Percentiles rank a stretch among this genome's conserved stretches.
phyloP scores from a whole-genome alignment of 2,329 filamentous ascomycete genomes.

The Boeremia lycopersici region DNA sequence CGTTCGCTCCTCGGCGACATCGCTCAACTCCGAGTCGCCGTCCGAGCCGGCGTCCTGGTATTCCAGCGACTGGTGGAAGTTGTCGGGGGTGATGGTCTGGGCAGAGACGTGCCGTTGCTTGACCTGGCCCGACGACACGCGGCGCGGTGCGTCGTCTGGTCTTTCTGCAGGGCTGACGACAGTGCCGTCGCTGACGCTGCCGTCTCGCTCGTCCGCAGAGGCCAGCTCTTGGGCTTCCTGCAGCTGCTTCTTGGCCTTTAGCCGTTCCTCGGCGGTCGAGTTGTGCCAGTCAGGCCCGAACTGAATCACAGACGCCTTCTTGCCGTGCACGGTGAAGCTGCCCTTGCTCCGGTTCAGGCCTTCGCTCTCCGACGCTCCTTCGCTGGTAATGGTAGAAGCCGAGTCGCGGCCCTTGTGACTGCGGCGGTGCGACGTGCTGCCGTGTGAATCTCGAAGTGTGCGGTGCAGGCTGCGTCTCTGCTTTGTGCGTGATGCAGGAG shows the following conservation, averaged over 20 bases:
- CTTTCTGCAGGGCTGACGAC: constrained; percentile 26
- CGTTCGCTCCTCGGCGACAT: constrained; percentile 38
- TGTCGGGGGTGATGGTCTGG: constrained; percentile 44
- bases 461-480: constrained; percentile 87
- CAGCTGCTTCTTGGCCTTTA: constrained; percentile 47
- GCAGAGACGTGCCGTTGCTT: constrained; percentile 45
- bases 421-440: constrained; percentile 68
- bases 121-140: constrained; percentile 34
- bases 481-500: constrained; percentile 65
- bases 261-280: constrained; percentile 46
- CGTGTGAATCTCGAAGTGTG: constrained; percentile 79
- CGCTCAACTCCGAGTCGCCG: constrained; percentile 40
- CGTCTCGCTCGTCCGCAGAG: constrained; percentile 36
- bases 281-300: constrained; percentile 90
- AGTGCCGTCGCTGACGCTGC: constrained; percentile 33
- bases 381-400: constrained; percentile 61
- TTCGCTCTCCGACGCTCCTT: constrained; percentile 61
- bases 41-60: constrained; percentile 31
- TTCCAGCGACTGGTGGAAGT: constrained; percentile 33
- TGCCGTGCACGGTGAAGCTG: constrained; percentile 95
- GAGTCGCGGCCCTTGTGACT: constrained; percentile 80
- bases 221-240: constrained; percentile 40
- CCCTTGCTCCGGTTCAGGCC: constrained; percentile 78
- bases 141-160: constrained; percentile 30
- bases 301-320: constrained; percentile 97